These are phyloP conservation scores for Mortierella sp. DNA, from an alignment of 371 early-diverging fungal species.

Conservation along the genomic window DNA sequence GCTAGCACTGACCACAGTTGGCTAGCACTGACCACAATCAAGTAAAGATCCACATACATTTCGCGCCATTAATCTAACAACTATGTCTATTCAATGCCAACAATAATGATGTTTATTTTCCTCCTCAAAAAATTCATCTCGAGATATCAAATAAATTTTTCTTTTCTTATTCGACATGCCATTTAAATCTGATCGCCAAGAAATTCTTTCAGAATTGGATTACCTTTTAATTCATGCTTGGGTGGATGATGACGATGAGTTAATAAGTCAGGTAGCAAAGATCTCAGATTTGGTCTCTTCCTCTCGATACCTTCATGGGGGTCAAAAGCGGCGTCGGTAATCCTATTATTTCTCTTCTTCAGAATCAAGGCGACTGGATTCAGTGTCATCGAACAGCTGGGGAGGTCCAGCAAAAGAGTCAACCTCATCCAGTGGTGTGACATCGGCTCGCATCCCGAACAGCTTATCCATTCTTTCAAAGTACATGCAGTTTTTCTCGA, in stretches of 20 bases:
- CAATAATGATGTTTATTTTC: no score
- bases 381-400: not conserved
- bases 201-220: no score
- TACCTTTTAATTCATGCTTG: not conserved
- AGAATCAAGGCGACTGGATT: not conserved
- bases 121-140: no score
- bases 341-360: not conserved
- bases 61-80: no score
- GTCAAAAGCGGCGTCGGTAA: constrained; percentile 25
- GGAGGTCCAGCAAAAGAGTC: not conserved
- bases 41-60: no score
- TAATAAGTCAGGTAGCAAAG: not conserved
- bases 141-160: no score
- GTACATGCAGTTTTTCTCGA: not conserved
- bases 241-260: not conserved
- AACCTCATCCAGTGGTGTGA: not conserved
- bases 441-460: not conserved
- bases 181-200: not conserved
- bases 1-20: no score
- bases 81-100: no score
- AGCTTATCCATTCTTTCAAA: not conserved
- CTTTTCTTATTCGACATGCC: not conserved
- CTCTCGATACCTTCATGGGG: constrained; percentile 4
- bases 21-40: no score
- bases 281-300: not conserved